phyloP scores from a whole-genome alignment of 441 rosid species.

The Populus hybrid region DNA sequence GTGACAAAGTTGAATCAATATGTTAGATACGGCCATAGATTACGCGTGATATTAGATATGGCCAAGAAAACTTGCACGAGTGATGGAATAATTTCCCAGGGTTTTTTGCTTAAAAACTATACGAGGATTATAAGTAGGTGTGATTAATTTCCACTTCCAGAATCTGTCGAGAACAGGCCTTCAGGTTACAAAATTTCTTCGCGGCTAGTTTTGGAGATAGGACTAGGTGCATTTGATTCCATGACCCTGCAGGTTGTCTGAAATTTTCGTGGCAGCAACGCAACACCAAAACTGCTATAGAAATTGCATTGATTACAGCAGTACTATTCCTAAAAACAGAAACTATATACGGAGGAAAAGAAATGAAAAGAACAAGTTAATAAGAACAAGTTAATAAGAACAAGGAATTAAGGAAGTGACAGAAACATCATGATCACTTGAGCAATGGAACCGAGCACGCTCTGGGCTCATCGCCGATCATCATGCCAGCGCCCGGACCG shows the following conservation, averaged over 20 bases:
- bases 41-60: not conserved
- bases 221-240: not conserved
- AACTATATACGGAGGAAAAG: not conserved
- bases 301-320: not conserved
- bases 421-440: constrained; percentile 5
- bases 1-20: not conserved
- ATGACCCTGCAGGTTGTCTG: not conserved
- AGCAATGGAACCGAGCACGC: constrained; percentile 6
- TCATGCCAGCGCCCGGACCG: not conserved
- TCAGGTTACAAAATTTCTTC: no score
- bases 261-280: no score
- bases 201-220: no score
- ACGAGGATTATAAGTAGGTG: not conserved
- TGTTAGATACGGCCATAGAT: not conserved
- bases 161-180: not conserved
- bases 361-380: not conserved
- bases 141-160: not conserved
- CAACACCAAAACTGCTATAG: no score
- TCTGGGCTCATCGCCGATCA: not conserved
- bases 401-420: not conserved
- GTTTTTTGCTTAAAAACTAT: not conserved
- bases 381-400: no score
- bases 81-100: not conserved
- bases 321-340: not conserved
- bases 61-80: not conserved